phyloP scores from a whole-genome alignment of 352 stramenopile genomes.

The Phytopythium kandeliae region DNA sequence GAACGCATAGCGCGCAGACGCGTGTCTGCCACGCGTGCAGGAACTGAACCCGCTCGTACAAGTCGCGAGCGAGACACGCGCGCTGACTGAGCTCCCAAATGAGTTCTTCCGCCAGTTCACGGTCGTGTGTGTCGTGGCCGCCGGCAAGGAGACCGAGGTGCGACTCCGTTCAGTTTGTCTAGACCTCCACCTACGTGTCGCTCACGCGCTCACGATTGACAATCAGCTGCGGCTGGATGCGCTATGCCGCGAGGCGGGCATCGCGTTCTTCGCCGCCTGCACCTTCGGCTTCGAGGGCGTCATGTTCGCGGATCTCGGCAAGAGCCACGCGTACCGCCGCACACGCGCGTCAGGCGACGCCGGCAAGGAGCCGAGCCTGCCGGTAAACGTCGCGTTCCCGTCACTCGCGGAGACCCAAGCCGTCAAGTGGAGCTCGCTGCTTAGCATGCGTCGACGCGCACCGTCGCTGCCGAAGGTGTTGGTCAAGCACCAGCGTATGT shows the following conservation, averaged over 20 bases:
- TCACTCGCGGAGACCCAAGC: conserved; percentile 41
- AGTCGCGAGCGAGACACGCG: conserved; percentile 75
- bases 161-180: not conserved
- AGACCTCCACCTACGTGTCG: too few species aligned
- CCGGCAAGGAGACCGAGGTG: conserved; percentile 35
- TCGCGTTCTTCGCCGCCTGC: conserved; percentile 68
- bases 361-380: conserved; percentile 22
- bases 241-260: conserved; percentile 43
- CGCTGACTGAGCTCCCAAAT: conserved; percentile 41
- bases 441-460: conserved; percentile 63
- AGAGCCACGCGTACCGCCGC: conserved; percentile 54
- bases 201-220: not conserved
- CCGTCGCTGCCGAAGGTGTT: conserved; percentile 73
- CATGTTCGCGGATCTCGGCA: conserved; percentile 73
- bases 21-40: conserved; percentile 77
- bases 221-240: conserved; percentile 44
- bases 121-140: conserved; percentile 72
- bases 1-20: conserved; percentile 68
- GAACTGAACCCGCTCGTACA: conserved; percentile 94
- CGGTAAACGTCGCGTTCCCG: conserved; percentile 45
- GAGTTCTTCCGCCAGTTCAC: conserved; percentile 85
- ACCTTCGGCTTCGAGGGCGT: conserved; percentile 78
- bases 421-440: conserved; percentile 53
- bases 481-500: conserved; percentile 71
- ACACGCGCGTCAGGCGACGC: conserved; percentile 18